A percentile compares a stretch with the other conserved stretches of the same genome.
These are phyloP conservation scores for Dysphania ambrosioides DNA, from an alignment of 148 eudicot genomes.

Conservation along the genomic window DNA sequence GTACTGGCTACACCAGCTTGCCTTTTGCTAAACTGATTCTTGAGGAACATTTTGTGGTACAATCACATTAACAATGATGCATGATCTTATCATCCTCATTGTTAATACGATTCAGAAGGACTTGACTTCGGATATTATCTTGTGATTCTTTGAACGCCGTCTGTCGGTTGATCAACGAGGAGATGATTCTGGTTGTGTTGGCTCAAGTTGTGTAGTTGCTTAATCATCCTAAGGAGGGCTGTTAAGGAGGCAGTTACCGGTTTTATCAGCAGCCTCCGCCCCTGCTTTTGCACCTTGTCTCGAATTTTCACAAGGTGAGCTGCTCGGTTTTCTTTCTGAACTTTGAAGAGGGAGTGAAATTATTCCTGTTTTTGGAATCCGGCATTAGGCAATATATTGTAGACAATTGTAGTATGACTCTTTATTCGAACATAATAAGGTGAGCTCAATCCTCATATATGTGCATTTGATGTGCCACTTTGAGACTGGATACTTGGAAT, in stretches of 20 bases:
- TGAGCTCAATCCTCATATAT: no score
- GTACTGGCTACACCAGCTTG: not conserved
- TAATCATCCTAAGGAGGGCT: slow-evolving; percentile 71
- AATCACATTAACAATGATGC: no score
- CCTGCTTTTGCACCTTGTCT: slow-evolving; percentile 60
- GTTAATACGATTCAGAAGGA: slow-evolving; percentile 97
- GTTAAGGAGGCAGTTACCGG: slow-evolving; percentile 89
- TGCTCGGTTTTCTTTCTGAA: no score
- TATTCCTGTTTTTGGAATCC: no score
- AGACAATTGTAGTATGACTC: no score
- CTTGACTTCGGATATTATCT: slow-evolving; percentile 74
- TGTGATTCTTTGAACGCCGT: slow-evolving; percentile 85
- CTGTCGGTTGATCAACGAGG: slow-evolving; percentile 85
- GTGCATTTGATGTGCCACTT: no score
- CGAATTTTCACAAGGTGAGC: slow-evolving; percentile 84
- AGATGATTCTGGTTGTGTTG: slow-evolving; percentile 85
- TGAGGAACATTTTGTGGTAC: no score
- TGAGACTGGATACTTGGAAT: no score
- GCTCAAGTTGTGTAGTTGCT: slow-evolving; percentile 84
- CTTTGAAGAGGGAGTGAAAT: no score
- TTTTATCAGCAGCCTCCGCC: slow-evolving; percentile 75
- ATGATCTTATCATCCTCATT: slow-evolving; percentile 79
- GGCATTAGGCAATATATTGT: no score
- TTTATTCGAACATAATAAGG: no score
- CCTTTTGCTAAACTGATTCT: not conserved